Percentiles rank a stretch among this genome's conserved stretches.
Evolutionary conservation across 768 basidiomycete genomes (phyloP).

Genomic region (Galerina marginata): DNA sequence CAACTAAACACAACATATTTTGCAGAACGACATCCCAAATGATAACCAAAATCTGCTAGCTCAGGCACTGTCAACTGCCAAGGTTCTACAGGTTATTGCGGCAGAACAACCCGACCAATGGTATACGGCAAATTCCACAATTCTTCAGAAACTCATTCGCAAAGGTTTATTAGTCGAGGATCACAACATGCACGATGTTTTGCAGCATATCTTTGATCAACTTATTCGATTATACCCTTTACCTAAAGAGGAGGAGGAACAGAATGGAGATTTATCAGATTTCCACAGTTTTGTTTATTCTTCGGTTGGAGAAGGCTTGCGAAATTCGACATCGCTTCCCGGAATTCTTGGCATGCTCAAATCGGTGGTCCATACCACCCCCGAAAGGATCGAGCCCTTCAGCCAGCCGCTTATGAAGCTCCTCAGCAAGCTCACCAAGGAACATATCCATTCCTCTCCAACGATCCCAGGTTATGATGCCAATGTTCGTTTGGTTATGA

Average conservation of each 20-base stretch:
- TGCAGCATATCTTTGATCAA: constrained; percentile 83
- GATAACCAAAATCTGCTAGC: constrained; percentile 64
- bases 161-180: constrained; percentile 89
- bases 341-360: constrained; percentile 88
- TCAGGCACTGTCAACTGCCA: constrained; percentile 80
- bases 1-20: neutral
- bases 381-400: constrained; percentile 86
- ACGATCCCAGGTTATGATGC: constrained; percentile 57
- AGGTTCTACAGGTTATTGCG: constrained; percentile 86
- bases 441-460: constrained; percentile 71
- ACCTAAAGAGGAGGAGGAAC: constrained; percentile 80
- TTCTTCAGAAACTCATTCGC: constrained; percentile 83
- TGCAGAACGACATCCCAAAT: constrained; percentile 71
- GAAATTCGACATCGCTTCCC: constrained; percentile 70
- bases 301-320: constrained; percentile 80
- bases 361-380: constrained; percentile 78
- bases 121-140: constrained; percentile 72
- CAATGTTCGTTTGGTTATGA: constrained; percentile 67
- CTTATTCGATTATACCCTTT: constrained; percentile 79
- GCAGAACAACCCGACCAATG: constrained; percentile 84
- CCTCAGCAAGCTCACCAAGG: constrained; percentile 84
- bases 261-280: constrained; percentile 70
- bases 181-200: constrained; percentile 74
- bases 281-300: constrained; percentile 80
- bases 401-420: constrained; percentile 78